Evolutionary conservation across 345 rosid species (phyloP).

Genomic region (Durio zibethinus): DNA sequence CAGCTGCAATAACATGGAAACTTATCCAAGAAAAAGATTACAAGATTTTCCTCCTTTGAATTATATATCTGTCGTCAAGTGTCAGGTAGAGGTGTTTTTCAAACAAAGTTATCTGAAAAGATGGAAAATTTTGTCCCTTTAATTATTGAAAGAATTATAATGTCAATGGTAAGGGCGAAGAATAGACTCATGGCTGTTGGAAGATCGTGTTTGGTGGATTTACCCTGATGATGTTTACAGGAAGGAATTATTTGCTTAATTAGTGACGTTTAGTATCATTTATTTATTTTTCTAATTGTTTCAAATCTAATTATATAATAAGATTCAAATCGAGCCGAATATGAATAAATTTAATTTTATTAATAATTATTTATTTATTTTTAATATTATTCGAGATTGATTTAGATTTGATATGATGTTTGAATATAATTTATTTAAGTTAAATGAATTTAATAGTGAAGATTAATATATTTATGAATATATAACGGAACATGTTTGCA

Average conservation of each 20-base stretch:
- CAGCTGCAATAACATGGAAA: neutral
- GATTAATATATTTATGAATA: too few relatives aligned
- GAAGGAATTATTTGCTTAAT: neutral
- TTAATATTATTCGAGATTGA: too few relatives aligned
- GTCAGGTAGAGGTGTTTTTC: neutral
- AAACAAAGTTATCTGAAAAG: neutral
- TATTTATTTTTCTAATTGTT: neutral
- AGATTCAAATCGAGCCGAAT: neutral
- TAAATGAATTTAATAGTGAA: too few relatives aligned
- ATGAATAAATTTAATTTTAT: too few relatives aligned
- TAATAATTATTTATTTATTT: too few relatives aligned
- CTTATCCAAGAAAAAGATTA: neutral
- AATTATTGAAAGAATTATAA: neutral
- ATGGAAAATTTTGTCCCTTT: neutral
- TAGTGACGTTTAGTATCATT: neutral
- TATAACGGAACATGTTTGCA: too few relatives aligned
- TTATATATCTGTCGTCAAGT: neutral
- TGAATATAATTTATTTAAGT: too few relatives aligned
- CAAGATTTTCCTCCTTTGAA: neutral
- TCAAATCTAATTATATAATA: neutral
- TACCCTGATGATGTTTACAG: slow-evolving; percentile 1
- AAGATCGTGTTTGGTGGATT: slow-evolving; percentile 17
- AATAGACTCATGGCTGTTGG: neutral
- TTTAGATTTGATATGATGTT: too few relatives aligned
- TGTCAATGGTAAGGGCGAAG: neutral